Conservation (phyloP, 73 alveolate genomes). For the Paramecium primaurelia region DNA sequence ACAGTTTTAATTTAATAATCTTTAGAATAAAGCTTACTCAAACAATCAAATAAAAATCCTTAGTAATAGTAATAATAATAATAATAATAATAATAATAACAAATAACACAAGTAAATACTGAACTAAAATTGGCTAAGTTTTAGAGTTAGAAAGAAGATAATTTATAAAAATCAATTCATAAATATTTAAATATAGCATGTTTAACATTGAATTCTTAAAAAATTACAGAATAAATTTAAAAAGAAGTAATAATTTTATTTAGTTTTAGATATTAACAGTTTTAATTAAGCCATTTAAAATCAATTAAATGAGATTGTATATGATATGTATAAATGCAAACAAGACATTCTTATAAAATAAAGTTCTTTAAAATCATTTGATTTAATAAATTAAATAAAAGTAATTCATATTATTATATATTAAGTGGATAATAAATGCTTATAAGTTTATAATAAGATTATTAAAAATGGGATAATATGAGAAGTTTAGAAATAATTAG, state of each 20-base stretch:
- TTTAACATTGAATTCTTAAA: not conserved
- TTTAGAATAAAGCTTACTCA: not conserved
- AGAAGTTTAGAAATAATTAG: conserved; percentile 23
- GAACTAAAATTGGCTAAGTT: not conserved
- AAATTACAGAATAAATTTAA: not conserved
- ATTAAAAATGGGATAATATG: conserved; percentile 45
- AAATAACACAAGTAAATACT: not conserved
- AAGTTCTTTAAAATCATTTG: not conserved
- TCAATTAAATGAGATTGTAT: not conserved
- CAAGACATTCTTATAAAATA: not conserved
- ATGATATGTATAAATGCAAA: not conserved
- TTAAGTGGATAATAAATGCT: not conserved
- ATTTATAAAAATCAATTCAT: not conserved
- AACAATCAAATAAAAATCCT: not conserved
- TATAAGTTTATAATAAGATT: not conserved
- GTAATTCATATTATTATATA: not conserved
- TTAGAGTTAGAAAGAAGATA: not conserved
- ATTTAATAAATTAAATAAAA: not conserved
- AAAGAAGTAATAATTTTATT: not conserved
- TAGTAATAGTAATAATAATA: too few species aligned
- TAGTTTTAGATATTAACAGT: not conserved
- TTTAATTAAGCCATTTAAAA: not conserved
- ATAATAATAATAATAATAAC: not conserved
- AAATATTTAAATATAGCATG: not conserved
- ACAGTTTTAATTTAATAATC: not conserved